Base-by-base conservation (phyloP, 2,329 filamentous ascomycete species). In the Orbilia brochopaga region DNA sequence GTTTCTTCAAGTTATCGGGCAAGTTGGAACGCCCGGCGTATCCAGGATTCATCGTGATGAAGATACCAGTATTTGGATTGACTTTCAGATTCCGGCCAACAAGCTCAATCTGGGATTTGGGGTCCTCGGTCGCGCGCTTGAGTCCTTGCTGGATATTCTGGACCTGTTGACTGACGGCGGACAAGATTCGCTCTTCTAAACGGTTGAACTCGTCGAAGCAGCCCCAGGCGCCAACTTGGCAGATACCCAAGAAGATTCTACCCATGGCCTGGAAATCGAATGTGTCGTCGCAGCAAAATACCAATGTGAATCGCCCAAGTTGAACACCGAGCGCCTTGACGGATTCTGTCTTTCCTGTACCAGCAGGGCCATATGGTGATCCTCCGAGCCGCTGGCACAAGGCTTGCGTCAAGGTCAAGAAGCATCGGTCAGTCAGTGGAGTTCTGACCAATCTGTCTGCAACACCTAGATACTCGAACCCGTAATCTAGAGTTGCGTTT, bases 201-300 rank as follows among this genome's bases (percentile, higher is more conserved):
- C 94, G 90, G 81, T 99, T 99, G 84, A 99, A 99, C 82, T 99
- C 94, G 78, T 99, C 94, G 80, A 99, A 99, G 83, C 94, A 99
- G 77, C 95, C 95, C 94, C 94, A 99, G 2, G 94, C 94, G 79
- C 94, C 94, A 53, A 99, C 94, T 80, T 99, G 94, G 79, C 95
- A 99, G 74, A 99, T 96, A 85, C 94, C 94, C 37, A 99, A 85
- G 85, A 99, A 99, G 77, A 99, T 99, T 76, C 94, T 91, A 13
- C 95, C 95, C 94, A 99, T 99, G 56, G 94, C 94, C 78, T 99
- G 94, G 84, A 97, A 99, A 80, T 99, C 94, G 77, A 99, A 99
- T 0, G 94, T 99, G 80, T 99, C 94, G 78, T 99, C 94, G 82
- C 94, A 99, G 80, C 95, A 99, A 83, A 99, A 99, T 27, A 99